A percentile compares a stretch with the other conserved stretches of the same genome.
Evolutionary conservation across 345 rosid genomes (phyloP).

Genomic region (Populus ilicifolia): DNA sequence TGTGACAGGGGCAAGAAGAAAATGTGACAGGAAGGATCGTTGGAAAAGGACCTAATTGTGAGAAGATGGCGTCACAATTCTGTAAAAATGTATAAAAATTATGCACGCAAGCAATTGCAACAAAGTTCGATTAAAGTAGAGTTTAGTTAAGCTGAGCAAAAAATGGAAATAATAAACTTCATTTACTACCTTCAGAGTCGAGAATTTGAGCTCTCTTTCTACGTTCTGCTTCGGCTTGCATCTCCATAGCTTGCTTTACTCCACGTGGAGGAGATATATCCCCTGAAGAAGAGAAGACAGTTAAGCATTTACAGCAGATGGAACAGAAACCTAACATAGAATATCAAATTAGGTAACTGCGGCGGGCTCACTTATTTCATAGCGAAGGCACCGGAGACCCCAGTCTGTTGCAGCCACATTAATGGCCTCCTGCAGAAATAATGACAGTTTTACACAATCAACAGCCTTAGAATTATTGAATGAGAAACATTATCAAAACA

Average conservation of each 20-base stretch:
- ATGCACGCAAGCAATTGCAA: background rate
- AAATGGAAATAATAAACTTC: background rate
- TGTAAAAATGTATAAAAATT: background rate
- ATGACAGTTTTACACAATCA: background rate
- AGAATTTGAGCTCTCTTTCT: slow-evolving; percentile 89
- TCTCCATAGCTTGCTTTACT: slow-evolving; percentile 93
- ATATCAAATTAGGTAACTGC: background rate
- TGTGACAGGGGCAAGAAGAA: background rate
- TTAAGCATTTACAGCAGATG: background rate
- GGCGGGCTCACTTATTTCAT: slow-evolving; percentile 85
- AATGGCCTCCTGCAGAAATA: slow-evolving; percentile 65
- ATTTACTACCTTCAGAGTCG: slow-evolving; percentile 65
- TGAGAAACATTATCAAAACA: background rate
- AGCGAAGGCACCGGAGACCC: slow-evolving; percentile 94
- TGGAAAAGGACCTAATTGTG: background rate
- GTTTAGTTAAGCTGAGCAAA: background rate
- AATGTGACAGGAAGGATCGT: background rate
- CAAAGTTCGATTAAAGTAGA: background rate
- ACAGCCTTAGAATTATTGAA: background rate
- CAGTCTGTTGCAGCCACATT: slow-evolving; percentile 88
- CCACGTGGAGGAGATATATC: slow-evolving; percentile 95
- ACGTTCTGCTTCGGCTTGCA: slow-evolving; percentile 99
- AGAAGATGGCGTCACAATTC: background rate
- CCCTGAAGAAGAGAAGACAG: slow-evolving; percentile 47
- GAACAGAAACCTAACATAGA: background rate